phyloP scores from a whole-genome alignment of 2,329 filamentous ascomycete genomes.

The Monilinia polystroma region DNA sequence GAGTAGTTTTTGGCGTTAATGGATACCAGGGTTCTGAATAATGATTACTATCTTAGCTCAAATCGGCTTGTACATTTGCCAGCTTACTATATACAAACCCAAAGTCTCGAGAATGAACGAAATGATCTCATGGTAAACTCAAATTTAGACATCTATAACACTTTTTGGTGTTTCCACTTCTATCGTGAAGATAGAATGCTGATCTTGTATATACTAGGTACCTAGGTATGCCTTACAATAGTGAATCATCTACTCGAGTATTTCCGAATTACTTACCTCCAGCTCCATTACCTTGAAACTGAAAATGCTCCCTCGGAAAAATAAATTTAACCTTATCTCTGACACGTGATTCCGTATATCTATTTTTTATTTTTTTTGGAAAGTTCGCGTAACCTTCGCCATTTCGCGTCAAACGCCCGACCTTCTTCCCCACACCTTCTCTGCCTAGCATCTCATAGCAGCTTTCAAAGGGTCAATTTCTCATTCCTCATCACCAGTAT shows the following conservation, averaged over 20 bases:
- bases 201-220: no score
- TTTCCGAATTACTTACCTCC: no score
- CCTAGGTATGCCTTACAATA: no score
- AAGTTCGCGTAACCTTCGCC: constrained; percentile 1
- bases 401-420: constrained; percentile 10
- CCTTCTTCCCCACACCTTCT: constrained; percentile 13
- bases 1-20: constrained; percentile 7
- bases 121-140: no score
- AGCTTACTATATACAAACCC: not conserved
- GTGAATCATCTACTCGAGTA: no score
- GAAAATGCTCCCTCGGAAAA: no score
- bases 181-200: no score
- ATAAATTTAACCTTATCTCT: not conserved
- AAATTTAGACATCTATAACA: no score
- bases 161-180: no score
- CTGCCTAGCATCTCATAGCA: not conserved
- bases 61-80: not conserved
- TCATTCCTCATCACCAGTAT: constrained; percentile 44
- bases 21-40: constrained; percentile 24
- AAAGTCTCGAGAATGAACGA: not conserved
- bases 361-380: constrained; percentile 1
- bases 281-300: no score
- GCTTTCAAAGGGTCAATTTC: constrained; percentile 4
- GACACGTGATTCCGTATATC: constrained; percentile 12
- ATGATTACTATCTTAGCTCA: constrained; percentile 13